A percentile compares a stretch with the other conserved stretches of the same genome.
These are phyloP conservation scores for Malania oleifera DNA, from an alignment of 164 flowering plant species.

Conservation along the genomic window DNA sequence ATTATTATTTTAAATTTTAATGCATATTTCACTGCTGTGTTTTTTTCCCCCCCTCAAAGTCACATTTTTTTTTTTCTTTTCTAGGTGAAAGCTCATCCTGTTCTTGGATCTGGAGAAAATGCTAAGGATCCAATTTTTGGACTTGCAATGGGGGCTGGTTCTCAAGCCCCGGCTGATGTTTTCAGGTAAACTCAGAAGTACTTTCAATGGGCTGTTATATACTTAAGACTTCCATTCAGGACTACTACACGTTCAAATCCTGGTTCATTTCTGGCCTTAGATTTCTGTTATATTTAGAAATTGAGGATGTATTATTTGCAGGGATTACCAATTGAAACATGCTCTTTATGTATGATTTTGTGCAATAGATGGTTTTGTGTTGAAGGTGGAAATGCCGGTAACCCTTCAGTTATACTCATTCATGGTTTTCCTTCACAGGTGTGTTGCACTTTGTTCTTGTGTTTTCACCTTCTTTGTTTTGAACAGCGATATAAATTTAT, in stretches of 20 bases:
- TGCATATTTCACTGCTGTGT: too few species aligned
- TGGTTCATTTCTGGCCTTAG: constrained; percentile 16
- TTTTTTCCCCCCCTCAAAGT: too few species aligned
- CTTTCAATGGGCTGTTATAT: constrained; percentile 4
- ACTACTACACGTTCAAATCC: constrained; percentile 9
- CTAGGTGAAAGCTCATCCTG: constrained; percentile 76
- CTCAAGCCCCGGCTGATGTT: constrained; percentile 66
- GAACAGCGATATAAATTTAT: too few species aligned
- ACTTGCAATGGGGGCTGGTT: constrained; percentile 67
- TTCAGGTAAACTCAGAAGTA: constrained; percentile 55
- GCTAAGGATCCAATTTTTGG: constrained; percentile 95
- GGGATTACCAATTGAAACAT: constrained; percentile 55
- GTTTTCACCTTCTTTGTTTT: neutral
- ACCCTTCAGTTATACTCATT: constrained; percentile 53
- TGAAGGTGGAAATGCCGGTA: constrained; percentile 71
- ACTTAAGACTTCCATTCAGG: constrained; percentile 13
- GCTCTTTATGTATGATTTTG: constrained; percentile 44
- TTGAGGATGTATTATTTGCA: constrained; percentile 45
- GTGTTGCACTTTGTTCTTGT: constrained; percentile 10
- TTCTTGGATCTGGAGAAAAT: constrained; percentile 65
- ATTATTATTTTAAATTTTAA: neutral
- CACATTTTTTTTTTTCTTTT: constrained; percentile 2
- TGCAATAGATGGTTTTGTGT: constrained; percentile 93
- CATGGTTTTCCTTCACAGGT: constrained; percentile 99
- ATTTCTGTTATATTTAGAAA: constrained; percentile 25